Evolutionary conservation across 495 filamentous ascomycete species (phyloP), one percentile per base, ranked within the genome.

Genomic region (Penicillium desertorum): DNA sequence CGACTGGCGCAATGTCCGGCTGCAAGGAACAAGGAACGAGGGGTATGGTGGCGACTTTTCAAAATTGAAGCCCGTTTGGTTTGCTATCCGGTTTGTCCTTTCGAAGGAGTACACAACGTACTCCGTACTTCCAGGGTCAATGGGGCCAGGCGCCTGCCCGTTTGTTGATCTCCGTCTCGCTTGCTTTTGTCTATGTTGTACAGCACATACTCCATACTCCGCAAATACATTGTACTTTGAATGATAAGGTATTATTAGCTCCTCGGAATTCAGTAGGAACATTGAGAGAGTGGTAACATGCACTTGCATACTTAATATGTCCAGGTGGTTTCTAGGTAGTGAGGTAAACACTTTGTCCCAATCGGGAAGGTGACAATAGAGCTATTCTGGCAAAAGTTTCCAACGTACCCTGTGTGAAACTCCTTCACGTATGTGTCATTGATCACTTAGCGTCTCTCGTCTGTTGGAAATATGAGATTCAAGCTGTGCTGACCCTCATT

Each of bases 21-120:
- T 64, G 64, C 62, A 67, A 67, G 64, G 64, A 60, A 64, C 64
- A 62, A 47, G 61, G 49, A 32, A 55, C 39, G 54, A 32, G 52
- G 45, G 30, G 54, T 22, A 39, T 47, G 17, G 64, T 62, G 61
- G 61, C 53, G 43, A 61, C 36, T 50, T 59, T 57, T 51, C 29
- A 19, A 14, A 14, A 39, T 23, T 36, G 1, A 43, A 19, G 43
- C 12, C 22, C 10, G 17, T 47, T 29, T 37, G 14, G 29, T 23
- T 54, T 36, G 10, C 11, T 29, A 20, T 10, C 49, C 2, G 20
- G 49, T 29, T 41, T 45, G 11, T 6, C 39, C 32, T 25, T 23
- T 23, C 4, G 22, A 23, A 23, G 22, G 22, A 23, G 22, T 23
- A 4, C 22, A 1, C 22, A n/a, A n/a, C 22, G 3, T 23, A 23